phyloP scores from a whole-genome alignment of 78 protist species.

The Dictyostelium discoideum region DNA sequence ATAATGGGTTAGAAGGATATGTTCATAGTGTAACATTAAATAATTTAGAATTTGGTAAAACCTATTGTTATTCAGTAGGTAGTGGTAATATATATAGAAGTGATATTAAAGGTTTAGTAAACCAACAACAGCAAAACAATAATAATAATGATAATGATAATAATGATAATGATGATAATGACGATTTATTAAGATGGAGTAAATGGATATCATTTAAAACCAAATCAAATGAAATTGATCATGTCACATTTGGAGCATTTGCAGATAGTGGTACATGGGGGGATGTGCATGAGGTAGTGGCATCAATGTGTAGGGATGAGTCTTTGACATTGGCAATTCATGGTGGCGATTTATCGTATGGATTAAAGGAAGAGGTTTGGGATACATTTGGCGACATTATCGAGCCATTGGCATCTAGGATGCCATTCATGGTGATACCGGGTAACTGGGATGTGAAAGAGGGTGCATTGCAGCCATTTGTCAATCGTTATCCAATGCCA shows the following conservation, averaged over 20 bases:
- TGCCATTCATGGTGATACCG: constrained; percentile 54
- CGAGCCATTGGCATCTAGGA: not conserved
- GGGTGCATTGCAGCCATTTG: constrained; percentile 30
- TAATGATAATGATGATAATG: too few relatives aligned
- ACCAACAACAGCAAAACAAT: not conserved
- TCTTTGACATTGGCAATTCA: constrained; percentile 7
- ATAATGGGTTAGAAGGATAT: constrained; percentile 23
- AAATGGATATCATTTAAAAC: constrained; percentile 38
- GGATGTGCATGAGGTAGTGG: not conserved
- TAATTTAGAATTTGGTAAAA: not conserved
- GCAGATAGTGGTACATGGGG: constrained; percentile 70
- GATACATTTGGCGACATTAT: constrained; percentile 51
- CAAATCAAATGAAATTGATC: not conserved
- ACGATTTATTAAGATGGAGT: constrained; percentile 26
- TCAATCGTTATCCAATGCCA: constrained; percentile 58
- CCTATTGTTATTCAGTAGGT: constrained; percentile 60
- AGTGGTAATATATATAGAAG: not conserved
- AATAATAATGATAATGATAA: not conserved
- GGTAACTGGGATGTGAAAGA: constrained; percentile 75
- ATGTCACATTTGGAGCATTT: constrained; percentile 29
- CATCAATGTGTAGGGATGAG: not conserved
- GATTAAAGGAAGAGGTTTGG: constrained; percentile 29
- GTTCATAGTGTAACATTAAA: constrained; percentile 22
- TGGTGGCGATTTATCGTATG: constrained; percentile 72
- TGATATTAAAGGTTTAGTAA: not conserved